Percentiles rank a stretch among this genome's conserved stretches.
These are phyloP conservation scores for Auricularia heimuer DNA, from an alignment of 768 basidiomycete genomes.

Conservation along the genomic window DNA sequence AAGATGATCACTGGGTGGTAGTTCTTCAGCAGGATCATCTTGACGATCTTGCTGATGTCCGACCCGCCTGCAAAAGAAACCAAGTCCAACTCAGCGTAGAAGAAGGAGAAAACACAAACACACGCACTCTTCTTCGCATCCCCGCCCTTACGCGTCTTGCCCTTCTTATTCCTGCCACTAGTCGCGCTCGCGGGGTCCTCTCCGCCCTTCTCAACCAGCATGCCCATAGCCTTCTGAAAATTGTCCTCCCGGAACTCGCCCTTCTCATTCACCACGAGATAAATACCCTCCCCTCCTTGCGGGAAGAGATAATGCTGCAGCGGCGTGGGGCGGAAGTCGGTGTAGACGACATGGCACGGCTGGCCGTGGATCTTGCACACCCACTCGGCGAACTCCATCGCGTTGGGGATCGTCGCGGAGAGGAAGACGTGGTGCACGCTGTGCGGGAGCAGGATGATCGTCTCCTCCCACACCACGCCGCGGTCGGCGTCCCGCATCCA, in stretches of 20 bases:
- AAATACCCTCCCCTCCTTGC: conserved; percentile 92
- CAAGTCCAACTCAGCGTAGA: too few species aligned
- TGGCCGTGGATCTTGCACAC: conserved; percentile 95
- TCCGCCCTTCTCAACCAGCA: conserved; percentile 70
- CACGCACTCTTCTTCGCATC: conserved; percentile 64
- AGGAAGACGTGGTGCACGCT: conserved; percentile 96
- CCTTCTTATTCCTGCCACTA: conserved; percentile 79
- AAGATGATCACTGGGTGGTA: conserved; percentile 98
- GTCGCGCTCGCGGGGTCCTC: conserved; percentile 88
- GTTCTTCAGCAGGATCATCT: conserved; percentile 96
- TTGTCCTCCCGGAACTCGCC: conserved; percentile 95
- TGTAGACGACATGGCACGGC: conserved; percentile 98
- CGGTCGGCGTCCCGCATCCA: conserved; percentile 98
- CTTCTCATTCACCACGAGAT: conserved; percentile 97
- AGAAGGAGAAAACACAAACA: too few species aligned
- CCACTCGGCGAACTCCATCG: conserved; percentile 99
- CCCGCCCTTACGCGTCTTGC: conserved; percentile 90
- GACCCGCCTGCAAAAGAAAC: conserved; percentile 38
- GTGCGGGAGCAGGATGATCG: conserved; percentile 93
- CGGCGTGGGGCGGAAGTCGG: conserved; percentile 96
- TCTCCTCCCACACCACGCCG: conserved; percentile 99
- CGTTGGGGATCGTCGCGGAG: conserved; percentile 97
- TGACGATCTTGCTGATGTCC: conserved; percentile 95
- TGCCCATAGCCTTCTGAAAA: conserved; percentile 96
- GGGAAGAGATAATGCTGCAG: conserved; percentile 98